Evolutionary conservation across 2,329 filamentous ascomycete species (phyloP).

Genomic region (Penicillium hordei): DNA sequence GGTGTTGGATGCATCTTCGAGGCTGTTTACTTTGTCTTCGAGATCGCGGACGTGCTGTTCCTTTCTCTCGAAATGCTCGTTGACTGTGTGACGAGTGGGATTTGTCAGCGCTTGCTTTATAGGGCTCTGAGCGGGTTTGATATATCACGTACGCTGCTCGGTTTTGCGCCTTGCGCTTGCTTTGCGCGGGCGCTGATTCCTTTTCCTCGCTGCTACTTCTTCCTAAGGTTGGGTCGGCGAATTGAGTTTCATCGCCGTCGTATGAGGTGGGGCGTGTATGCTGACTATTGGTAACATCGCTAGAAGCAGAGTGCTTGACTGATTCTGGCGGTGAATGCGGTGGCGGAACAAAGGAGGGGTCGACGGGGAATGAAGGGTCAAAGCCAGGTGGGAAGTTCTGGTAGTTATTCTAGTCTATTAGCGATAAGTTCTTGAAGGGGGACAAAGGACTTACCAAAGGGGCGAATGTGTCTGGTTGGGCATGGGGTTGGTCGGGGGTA

Average conservation of each 20-base stretch:
- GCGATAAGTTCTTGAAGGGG: neutral
- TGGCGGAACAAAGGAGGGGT: constrained; percentile 34
- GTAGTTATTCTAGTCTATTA: constrained; percentile 34
- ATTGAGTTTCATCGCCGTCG: constrained; percentile 32
- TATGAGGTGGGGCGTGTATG: constrained; percentile 28
- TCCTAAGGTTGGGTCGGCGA: constrained; percentile 28
- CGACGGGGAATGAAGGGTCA: constrained; percentile 41
- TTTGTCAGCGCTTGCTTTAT: constrained; percentile 3
- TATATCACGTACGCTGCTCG: constrained; percentile 63
- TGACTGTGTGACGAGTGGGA: constrained; percentile 58
- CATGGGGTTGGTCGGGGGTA: constrained; percentile 41
- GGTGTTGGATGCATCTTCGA: constrained; percentile 71
- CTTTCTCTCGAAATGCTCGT: constrained; percentile 91
- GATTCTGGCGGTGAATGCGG: constrained; percentile 40
- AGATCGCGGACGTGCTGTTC: constrained; percentile 92
- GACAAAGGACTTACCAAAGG: neutral
- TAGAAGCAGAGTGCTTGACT: constrained; percentile 35
- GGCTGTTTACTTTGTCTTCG: constrained; percentile 75
- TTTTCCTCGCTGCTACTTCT: constrained; percentile 57
- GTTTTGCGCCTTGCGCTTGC: constrained; percentile 69
- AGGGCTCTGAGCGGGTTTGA: neutral
- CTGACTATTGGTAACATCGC: constrained; percentile 23
- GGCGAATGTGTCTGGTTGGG: constrained; percentile 39
- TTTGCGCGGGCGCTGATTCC: constrained; percentile 54
- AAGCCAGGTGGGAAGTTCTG: constrained; percentile 39